Evolutionary conservation across 441 rosid species (phyloP), one percentile per base, ranked within the genome.

Genomic region (Theobroma grandiflorum): DNA sequence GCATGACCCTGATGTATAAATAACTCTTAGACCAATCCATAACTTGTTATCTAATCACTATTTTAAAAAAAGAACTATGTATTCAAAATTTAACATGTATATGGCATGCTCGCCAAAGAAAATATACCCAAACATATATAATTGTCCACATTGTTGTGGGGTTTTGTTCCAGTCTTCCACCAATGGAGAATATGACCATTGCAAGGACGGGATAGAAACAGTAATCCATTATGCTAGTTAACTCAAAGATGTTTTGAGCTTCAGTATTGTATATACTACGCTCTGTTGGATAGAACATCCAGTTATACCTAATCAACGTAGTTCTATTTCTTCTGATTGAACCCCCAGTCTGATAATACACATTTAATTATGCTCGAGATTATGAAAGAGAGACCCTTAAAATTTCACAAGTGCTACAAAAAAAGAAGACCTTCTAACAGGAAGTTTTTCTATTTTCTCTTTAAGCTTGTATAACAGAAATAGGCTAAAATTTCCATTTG

Each of bases 281-380:
- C 50, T 55, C 37, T 71, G 50, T 73, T 47, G n/a, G 42, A 70
- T 26, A 47, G 74, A 69, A 20, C 40, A 69, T 22, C 57, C 58
- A 11, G 50, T 35, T 35, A 57, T 14, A 57, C 55, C 50, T 38
- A 38, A 45, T 45, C 57, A 47, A 5, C 40, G 1, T 14, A 31
- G 20, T 70, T 45, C 4, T 42, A 3, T 49, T 70, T 31, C 74
- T 70, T 14, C 7, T 8, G 20, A 49, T 16, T 33, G 49, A 71
- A 35, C 33, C 43, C 62, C 7, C 72, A 20, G 16, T 43, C 20
- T 42, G 16, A 22, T 9, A 67, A 67, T 20, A 43, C 59, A 20
- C 22, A 6, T 33, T 20, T 20, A 67, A 40, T 43, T 22, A 8
- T 40, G 31, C 71, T 66, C 18, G 3, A 62, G 5, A 31, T 4